A percentile compares a stretch with the other conserved stretches of the same genome.
phyloP scores from a whole-genome alignment of 2,329 filamentous ascomycete species.

The Verticillium alfalfae region DNA sequence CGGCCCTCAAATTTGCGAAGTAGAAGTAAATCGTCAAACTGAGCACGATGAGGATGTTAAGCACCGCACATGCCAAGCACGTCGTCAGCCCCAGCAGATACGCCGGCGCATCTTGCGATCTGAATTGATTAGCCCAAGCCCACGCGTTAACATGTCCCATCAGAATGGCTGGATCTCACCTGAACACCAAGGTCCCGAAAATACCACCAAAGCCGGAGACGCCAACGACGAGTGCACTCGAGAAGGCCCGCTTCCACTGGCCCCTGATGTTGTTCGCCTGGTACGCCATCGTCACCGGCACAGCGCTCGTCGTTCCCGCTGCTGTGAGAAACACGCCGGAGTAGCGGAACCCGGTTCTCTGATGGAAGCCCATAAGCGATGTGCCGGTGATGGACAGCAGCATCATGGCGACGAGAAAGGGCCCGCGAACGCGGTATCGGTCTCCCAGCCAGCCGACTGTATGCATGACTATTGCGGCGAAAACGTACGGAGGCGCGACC shows the following conservation, averaged over 20 bases:
- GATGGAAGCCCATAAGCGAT: constrained; percentile 65
- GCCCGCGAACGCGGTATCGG: constrained; percentile 59
- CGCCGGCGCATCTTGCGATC: constrained; percentile 41
- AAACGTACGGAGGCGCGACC: constrained; percentile 62
- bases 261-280: constrained; percentile 85
- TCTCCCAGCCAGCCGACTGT: constrained; percentile 59
- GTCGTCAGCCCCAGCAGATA: constrained; percentile 52
- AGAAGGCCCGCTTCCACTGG: constrained; percentile 83
- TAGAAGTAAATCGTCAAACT: constrained; percentile 34
- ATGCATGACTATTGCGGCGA: constrained; percentile 60
- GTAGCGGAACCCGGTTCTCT: constrained; percentile 53
- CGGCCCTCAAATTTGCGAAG: constrained; percentile 41
- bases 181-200: constrained; percentile 67
- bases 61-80: constrained; percentile 43
- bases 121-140: background rate
- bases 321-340: constrained; percentile 71
- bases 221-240: constrained; percentile 68
- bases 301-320: constrained; percentile 71
- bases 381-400: constrained; percentile 62
- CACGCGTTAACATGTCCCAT: background rate
- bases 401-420: constrained; percentile 61
- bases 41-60: constrained; percentile 40
- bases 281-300: constrained; percentile 70
- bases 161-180: constrained; percentile 14
- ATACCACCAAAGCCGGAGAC: constrained; percentile 77